Conservation (phyloP, 495 filamentous ascomycete genomes). For the Daldinia bambusicola region DNA sequence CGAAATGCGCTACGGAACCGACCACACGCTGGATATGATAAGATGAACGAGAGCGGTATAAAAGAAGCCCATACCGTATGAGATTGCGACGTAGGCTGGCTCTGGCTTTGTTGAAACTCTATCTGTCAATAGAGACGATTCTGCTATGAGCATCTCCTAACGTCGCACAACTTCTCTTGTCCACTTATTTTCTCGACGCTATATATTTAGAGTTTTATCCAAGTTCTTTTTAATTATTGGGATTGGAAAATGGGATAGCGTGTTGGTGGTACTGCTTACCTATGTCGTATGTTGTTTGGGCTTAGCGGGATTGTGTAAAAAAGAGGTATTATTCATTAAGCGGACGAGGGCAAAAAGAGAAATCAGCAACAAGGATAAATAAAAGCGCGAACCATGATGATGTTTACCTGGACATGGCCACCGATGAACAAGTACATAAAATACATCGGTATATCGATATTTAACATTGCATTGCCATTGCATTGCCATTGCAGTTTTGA, state of each 20-base stretch:
- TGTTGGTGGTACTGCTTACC: slow-evolving; percentile 9
- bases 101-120: background rate
- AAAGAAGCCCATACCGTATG: slow-evolving; percentile 28
- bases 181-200: background rate
- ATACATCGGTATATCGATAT: background rate
- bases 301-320: slow-evolving; percentile 24
- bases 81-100: background rate
- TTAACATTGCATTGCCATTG: background rate
- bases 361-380: background rate
- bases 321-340: background rate
- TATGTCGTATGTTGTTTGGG: slow-evolving; percentile 7
- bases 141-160: background rate
- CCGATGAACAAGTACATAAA: too few species aligned
- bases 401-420: too few species aligned
- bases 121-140: background rate
- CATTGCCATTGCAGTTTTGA: background rate
- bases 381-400: background rate
- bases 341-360: background rate
- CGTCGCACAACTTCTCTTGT: background rate
- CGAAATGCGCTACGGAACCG: slow-evolving; percentile 54
- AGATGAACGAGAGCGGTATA: slow-evolving; percentile 3
- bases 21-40: slow-evolving; percentile 51
- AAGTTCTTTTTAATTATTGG: slow-evolving; percentile 22
- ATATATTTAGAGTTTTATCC: background rate
- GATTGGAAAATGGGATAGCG: slow-evolving; percentile 5